Evolutionary conservation across 176 grass and related monocot species (phyloP), one percentile per base, ranked within the genome.

Genomic region (Aegilops tauschii): DNA sequence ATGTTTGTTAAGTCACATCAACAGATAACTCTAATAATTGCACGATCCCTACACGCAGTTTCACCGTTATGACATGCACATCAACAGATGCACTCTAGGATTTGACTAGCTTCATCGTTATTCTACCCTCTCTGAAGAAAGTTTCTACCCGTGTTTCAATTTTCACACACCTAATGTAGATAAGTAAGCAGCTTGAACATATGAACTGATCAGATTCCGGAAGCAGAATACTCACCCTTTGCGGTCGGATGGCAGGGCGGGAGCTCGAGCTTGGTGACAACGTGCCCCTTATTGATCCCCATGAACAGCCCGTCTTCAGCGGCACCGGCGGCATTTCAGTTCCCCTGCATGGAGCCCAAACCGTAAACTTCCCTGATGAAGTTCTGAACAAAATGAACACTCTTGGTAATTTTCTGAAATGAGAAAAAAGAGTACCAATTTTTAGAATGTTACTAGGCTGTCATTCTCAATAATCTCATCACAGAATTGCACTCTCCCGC

Each of bases 321-420:
- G 37, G 37, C 37, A 2, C 37, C 2, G 37, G 37, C 37, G 2
- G 37, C 37, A 40, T 40, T 40, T 40, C 37, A 9, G 37, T 2
- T 40, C 37, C 8, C 8, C 37, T 40, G 37, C 37, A 40, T 2
- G 37, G 37, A 40, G 37, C 37, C 8, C 37, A 40, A 40, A 40
- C 44, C 44, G 1, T 47, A 47, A 82, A 90, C 81, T 67, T 90
- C 81, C 64, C 77, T 82, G 59, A 77, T 87, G 32, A 79, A 56
- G n/a, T 61, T 47, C 61, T 73, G 44, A 27, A 86, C 73, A 65
- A 86, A 86, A 17, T 61, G 47, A 27, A 59, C 35, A 28, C 83
- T 74, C 21, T 32, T 92, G 66, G 25, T 74, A 42, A 39, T 63
- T 92, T 86, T 84, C 87, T 86, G 80, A 88, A 82, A 87, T 34